Percentiles rank a stretch among this genome's conserved stretches.
Evolutionary conservation across 345 rosid genomes (phyloP).

Genomic region (Tarenaya hassleriana): DNA sequence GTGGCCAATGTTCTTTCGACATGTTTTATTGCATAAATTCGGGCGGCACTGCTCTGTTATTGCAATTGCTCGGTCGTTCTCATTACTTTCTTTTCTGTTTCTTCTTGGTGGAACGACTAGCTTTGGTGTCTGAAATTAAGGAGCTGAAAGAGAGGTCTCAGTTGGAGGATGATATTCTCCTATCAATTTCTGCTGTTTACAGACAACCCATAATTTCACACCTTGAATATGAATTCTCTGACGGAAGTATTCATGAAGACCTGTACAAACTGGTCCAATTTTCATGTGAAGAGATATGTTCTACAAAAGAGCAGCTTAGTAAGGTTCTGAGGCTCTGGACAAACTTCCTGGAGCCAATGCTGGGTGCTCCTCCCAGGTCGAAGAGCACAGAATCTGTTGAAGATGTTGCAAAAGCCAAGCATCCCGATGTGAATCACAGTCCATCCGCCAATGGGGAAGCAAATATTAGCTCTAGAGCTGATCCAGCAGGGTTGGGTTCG

Average conservation of each 20-base stretch:
- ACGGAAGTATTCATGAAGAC: slow-evolving; percentile 75
- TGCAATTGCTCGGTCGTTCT: no score
- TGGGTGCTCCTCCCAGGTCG: slow-evolving; percentile 66
- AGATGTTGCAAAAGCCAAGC: slow-evolving; percentile 52
- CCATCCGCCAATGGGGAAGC: slow-evolving; percentile 45
- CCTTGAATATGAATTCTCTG: slow-evolving; percentile 67
- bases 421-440: slow-evolving; percentile 38
- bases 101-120: slow-evolving; percentile 38
- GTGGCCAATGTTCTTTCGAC: no score
- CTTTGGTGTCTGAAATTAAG: slow-evolving; percentile 72
- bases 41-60: no score
- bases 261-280: slow-evolving; percentile 76
- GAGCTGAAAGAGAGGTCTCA: slow-evolving; percentile 69
- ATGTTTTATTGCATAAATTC: no score
- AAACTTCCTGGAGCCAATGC: slow-evolving; percentile 71
- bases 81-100: neutral
- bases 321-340: slow-evolving; percentile 81
- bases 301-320: slow-evolving; percentile 72
- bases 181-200: slow-evolving; percentile 71
- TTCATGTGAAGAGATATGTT: slow-evolving; percentile 79
- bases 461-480: slow-evolving; percentile 40
- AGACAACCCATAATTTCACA: slow-evolving; percentile 47
- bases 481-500: slow-evolving; percentile 31
- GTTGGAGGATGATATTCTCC: slow-evolving; percentile 61
- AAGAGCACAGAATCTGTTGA: slow-evolving; percentile 67